Base-by-base conservation (phyloP, 2,329 filamentous ascomycete species). In the Aspergillus sp. region DNA sequence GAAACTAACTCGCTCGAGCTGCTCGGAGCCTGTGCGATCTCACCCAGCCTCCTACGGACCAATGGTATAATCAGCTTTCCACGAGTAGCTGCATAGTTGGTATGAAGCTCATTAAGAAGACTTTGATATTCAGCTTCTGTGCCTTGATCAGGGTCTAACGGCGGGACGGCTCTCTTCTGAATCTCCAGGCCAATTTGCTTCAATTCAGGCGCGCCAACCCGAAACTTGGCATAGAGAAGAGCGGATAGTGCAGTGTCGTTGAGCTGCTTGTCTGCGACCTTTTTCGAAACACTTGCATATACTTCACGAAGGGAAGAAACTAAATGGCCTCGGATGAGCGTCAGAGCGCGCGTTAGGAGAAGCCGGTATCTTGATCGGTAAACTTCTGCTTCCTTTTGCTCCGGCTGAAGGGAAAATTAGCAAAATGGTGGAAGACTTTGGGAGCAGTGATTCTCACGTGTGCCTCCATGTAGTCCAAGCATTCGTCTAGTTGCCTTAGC, bases 301-400 rank as follows among this genome's bases (percentile, higher is more conserved):
- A 84, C 86, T 61, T 87, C 87, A 61, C 82, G 83, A 23, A 86
- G 77, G n/a, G 80, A 81, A 62, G 82, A 83, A 58, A 84, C 86
- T 66, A 89, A 88, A 67, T 88, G 83, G 43, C 87, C 85, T 23
- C 87, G 83, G 48, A 89, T 87, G 25, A 89, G 78, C 0, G 86
- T 89, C 46, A 89, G 76, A 17, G 84, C 86, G 60, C 87, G 79
- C 2, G 87, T 89, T 43, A 98, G 83, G 12, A 97, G 82, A 0
- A 95, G 82, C 59, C 90, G 87, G 73, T 98, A 98, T 59, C 92
- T 86, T 6, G 93, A 91, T 44, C 93, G 85, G 72, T 97, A 98
- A 2, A 89, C 87, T 61, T 92, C 88, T 3, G 93, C 88, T 73
- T 98, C 93, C 62, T 90, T 90, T 71, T 97, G 96, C 7, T 86